Evolutionary conservation across 192 early-diverging fungal genomes (phyloP).

Genomic region (Cetraspora pellucida): DNA sequence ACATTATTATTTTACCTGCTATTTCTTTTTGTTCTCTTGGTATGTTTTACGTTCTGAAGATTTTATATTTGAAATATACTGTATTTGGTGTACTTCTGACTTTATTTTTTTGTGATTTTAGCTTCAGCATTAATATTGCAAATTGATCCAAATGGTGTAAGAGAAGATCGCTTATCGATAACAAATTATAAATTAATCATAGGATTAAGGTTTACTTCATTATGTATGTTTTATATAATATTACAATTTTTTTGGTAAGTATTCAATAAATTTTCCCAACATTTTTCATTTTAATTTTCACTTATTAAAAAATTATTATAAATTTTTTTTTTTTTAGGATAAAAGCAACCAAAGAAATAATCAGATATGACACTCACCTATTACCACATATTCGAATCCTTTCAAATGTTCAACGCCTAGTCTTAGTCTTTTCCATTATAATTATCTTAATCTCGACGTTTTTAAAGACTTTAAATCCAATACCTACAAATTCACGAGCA

Average conservation of each 20-base stretch:
- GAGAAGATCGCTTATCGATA: neutral
- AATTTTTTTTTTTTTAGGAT: neutral
- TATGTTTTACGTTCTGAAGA: neutral
- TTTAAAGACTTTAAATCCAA: neutral
- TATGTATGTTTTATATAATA: neutral
- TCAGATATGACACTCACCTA: neutral
- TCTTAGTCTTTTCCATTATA: neutral
- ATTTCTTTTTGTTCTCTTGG: conserved; percentile 8
- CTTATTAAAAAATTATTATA: neutral
- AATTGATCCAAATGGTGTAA: neutral
- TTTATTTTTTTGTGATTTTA: neutral
- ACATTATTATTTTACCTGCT: neutral
- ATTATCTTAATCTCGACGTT: neutral
- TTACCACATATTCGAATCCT: neutral
- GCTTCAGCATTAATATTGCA: neutral
- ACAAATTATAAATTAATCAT: neutral
- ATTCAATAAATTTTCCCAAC: neutral
- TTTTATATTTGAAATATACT: neutral
- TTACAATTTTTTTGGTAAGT: neutral
- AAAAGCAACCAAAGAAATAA: conserved; percentile 15
- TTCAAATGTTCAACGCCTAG: neutral
- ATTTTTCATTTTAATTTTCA: neutral
- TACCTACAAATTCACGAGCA: neutral
- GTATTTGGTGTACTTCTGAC: neutral
- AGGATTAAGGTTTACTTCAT: neutral